phyloP scores from a whole-genome alignment of 2,329 filamentous ascomycete genomes.

The Clarireedia monteithiana region DNA sequence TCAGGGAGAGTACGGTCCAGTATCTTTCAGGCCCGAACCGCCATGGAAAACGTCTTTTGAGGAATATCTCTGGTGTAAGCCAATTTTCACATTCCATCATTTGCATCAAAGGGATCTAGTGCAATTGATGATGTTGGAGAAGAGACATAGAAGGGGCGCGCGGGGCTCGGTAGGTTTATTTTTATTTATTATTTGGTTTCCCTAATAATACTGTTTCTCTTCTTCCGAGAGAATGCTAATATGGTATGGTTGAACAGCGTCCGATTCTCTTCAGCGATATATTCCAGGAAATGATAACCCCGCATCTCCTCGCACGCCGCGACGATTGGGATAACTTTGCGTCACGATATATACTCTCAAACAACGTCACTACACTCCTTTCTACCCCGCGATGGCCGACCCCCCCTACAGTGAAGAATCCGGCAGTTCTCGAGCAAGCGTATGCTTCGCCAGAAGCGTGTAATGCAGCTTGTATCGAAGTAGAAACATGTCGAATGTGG shows the following conservation, averaged over 20 bases:
- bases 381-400: not conserved
- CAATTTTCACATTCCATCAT: slow-evolving; percentile 12
- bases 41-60: slow-evolving; percentile 13
- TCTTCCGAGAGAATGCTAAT: not conserved
- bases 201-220: not conserved
- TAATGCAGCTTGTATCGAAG: not conserved
- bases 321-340: slow-evolving; percentile 11
- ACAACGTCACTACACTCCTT: not conserved
- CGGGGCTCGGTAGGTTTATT: not conserved
- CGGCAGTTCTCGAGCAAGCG: not conserved
- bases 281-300: not conserved
- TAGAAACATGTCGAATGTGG: not conserved
- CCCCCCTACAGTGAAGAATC: not conserved
- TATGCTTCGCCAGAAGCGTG: slow-evolving; percentile 1
- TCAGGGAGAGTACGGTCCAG: not conserved
- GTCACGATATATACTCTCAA: not conserved
- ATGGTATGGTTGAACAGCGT: not conserved
- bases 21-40: slow-evolving; percentile 11
- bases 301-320: not conserved
- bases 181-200: not conserved
- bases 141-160: not conserved
- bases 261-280: not conserved
- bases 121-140: slow-evolving; percentile 3
- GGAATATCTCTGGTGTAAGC: slow-evolving; percentile 7
- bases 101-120: slow-evolving; percentile 10